Percentiles rank a stretch among this genome's conserved stretches.
Evolutionary conservation across 805 yeast species (phyloP).

Genomic region (Ogataea polymorpha): DNA sequence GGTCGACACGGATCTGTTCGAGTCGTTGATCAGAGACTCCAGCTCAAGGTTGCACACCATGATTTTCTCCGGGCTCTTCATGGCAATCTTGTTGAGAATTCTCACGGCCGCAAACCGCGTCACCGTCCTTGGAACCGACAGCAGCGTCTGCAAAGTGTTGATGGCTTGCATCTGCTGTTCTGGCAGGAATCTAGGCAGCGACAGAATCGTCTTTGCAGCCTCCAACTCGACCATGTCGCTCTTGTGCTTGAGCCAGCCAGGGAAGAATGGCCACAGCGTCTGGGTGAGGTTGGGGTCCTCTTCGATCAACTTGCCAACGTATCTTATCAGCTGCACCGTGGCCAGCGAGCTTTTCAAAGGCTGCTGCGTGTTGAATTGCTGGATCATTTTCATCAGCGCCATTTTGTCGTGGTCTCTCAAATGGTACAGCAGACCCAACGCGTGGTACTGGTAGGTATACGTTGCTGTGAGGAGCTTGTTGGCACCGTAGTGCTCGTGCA

Average conservation of each 20-base stretch:
- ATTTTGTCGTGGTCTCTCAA: conserved; percentile 88
- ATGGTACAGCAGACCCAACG: conserved; percentile 84
- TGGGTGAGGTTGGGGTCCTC: conserved; percentile 68
- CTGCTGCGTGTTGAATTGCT: conserved; percentile 61
- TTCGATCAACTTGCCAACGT: conserved; percentile 64
- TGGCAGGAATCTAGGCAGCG: conserved; percentile 52
- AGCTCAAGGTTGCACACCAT: conserved; percentile 80
- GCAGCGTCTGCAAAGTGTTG: conserved; percentile 66
- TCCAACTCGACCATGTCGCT: conserved; percentile 89
- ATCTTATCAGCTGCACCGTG: conserved; percentile 78
- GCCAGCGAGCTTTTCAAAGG: conserved; percentile 78
- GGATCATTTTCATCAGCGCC: conserved; percentile 88
- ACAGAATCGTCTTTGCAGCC: conserved; percentile 74
- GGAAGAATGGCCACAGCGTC: conserved; percentile 61
- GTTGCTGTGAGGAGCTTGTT: conserved; percentile 64
- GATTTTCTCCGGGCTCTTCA: conserved; percentile 74
- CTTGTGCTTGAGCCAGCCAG: conserved; percentile 71
- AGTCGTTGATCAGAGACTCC: conserved; percentile 81
- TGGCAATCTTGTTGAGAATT: conserved; percentile 79
- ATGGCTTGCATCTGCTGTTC: conserved; percentile 72
- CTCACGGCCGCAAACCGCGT: conserved; percentile 93
- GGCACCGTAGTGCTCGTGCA: conserved; percentile 54
- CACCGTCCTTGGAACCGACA: conserved; percentile 85
- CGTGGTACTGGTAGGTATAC: conserved; percentile 90
- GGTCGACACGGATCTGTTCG: conserved; percentile 90